Percentiles rank a stretch among this genome's conserved stretches.
phyloP scores from a whole-genome alignment of 345 rosid species.

The Acer saccharum region DNA sequence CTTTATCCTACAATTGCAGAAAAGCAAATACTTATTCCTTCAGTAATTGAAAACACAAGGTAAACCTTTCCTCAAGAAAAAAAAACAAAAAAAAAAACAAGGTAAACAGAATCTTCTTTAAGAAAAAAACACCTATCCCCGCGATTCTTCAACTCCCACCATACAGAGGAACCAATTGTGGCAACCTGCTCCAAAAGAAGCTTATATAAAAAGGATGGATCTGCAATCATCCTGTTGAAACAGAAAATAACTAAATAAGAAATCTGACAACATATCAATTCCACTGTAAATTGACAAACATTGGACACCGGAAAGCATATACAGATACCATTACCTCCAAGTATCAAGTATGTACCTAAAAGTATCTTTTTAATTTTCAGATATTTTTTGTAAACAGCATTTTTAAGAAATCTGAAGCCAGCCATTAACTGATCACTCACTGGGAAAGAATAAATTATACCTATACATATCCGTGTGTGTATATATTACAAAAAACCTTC shows the following conservation, averaged over 20 bases:
- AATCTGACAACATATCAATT: neutral
- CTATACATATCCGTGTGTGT: neutral
- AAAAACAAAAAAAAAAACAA: neutral
- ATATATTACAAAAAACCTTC: neutral
- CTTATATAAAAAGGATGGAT: constrained; percentile 84
- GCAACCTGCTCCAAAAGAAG: constrained; percentile 88
- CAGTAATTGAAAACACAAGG: constrained; percentile 10
- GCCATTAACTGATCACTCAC: neutral
- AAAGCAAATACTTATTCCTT: constrained; percentile 24
- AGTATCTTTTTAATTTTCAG: neutral
- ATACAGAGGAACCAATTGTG: constrained; percentile 79
- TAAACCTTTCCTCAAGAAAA: too few relatives aligned
- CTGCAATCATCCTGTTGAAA: constrained; percentile 83
- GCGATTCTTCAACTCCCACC: constrained; percentile 91
- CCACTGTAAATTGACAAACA: neutral
- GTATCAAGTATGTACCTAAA: neutral
- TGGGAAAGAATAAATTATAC: neutral
- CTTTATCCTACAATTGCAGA: constrained; percentile 56
- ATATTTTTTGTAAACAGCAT: neutral
- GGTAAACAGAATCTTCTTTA: neutral
- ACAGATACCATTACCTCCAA: neutral
- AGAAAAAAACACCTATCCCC: constrained; percentile 62
- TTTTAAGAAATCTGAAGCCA: neutral
- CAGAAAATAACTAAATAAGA: constrained; percentile 12
- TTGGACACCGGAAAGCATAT: neutral